A percentile compares a stretch with the other conserved stretches of the same genome.
phyloP scores from a whole-genome alignment of 352 stramenopile genomes.

The Pythium vanterpoolii region DNA sequence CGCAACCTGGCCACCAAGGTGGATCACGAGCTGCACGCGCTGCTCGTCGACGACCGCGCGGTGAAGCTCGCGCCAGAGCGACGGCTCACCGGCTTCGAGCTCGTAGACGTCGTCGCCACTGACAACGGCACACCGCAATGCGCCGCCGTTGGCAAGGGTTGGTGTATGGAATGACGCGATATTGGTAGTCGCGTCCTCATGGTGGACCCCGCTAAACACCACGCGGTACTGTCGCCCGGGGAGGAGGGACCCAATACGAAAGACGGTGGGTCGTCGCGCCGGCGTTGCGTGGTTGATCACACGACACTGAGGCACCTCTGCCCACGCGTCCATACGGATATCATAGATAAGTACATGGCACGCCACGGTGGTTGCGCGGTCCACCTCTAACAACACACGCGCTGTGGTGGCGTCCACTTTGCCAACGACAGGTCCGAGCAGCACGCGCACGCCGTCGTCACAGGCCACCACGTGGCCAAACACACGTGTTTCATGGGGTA shows the following conservation, averaged over 20 bases:
- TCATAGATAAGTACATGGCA: conserved; percentile 54
- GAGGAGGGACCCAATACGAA: conserved; percentile 40
- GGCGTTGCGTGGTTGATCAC: conserved; percentile 21
- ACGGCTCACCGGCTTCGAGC: conserved; percentile 38
- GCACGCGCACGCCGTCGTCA: conserved; percentile 36
- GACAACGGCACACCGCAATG: conserved; percentile 34
- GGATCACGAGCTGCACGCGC: conserved; percentile 42
- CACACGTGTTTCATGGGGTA: conserved; percentile 33
- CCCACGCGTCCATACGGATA: conserved; percentile 29
- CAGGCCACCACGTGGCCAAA: conserved; percentile 20
- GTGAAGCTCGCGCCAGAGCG: conserved; percentile 45
- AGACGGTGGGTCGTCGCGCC: conserved; percentile 34
- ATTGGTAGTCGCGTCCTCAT: conserved; percentile 31
- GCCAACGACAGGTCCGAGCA: conserved; percentile 65
- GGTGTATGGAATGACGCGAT: conserved; percentile 48
- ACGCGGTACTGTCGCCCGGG: conserved; percentile 54
- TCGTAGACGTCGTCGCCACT: conserved; percentile 51
- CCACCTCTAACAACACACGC: conserved; percentile 65
- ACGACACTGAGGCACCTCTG: conserved; percentile 37
- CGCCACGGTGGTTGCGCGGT: conserved; percentile 33
- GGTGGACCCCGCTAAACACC: conserved; percentile 52
- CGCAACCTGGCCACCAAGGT: conserved; percentile 67
- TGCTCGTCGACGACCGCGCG: conserved; percentile 30
- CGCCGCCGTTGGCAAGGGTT: conserved; percentile 27
- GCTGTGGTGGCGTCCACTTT: conserved; percentile 48